Conservation (phyloP, 75 land plant genomes). For the Selaginella moellendorffii region DNA sequence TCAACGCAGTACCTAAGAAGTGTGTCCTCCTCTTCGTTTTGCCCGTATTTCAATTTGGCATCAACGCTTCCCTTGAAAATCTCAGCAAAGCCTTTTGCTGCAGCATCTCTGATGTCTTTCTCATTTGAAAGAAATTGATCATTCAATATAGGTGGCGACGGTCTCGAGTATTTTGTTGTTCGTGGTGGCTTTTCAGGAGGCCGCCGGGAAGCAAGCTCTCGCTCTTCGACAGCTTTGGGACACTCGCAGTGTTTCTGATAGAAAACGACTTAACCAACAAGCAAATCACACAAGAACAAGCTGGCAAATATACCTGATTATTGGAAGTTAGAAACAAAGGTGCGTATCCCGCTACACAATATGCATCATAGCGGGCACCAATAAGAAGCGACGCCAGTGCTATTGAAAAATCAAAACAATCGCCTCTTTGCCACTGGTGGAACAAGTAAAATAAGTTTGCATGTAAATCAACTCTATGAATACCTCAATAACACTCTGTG, state of each 20-base stretch:
- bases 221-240: not conserved
- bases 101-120: constrained; percentile 3
- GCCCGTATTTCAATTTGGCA: constrained; percentile 3
- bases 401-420: constrained; percentile 28
- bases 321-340: constrained; percentile 18
- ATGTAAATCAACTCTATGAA: not conserved
- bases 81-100: not conserved
- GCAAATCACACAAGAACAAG: too few species aligned
- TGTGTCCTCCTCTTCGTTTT: constrained; percentile 16
- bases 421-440: constrained; percentile 23
- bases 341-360: constrained; percentile 27
- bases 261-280: not conserved
- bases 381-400: constrained; percentile 23
- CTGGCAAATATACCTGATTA: too few species aligned
- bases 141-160: not conserved
- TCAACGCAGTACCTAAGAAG: constrained; percentile 7
- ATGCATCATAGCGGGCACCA: constrained; percentile 30
- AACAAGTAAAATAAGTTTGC: not conserved
- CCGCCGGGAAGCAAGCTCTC: not conserved
- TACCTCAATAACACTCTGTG: constrained; percentile 18
- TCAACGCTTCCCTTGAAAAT: constrained; percentile 1
- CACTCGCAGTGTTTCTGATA: not conserved
- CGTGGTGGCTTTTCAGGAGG: not conserved
- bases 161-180: not conserved
- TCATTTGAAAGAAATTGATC: not conserved